phyloP scores from a whole-genome alignment of 2,329 filamentous ascomycete genomes.

The Ascochyta clinopodiicola region DNA sequence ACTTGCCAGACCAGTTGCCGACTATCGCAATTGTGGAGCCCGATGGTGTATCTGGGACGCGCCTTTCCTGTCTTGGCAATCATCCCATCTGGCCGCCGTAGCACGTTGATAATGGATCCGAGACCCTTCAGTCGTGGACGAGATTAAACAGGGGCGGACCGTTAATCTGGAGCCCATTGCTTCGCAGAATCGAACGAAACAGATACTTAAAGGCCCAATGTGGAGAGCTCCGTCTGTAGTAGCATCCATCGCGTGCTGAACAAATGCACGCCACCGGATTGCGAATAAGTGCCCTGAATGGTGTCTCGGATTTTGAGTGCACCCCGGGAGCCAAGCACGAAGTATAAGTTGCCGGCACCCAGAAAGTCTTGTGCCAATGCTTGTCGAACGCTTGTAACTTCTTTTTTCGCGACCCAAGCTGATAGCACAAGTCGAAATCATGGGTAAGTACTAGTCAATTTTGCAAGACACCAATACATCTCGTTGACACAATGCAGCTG shows the following conservation, averaged over 20 bases:
- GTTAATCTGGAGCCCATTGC: not conserved
- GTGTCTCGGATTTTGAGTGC: not conserved
- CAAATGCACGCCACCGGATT: constrained; percentile 6
- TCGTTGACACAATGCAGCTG: not conserved
- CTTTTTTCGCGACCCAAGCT: not conserved
- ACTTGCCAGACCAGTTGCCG: not conserved
- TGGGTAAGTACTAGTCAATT: not conserved
- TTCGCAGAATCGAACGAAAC: not conserved
- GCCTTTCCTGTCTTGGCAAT: constrained; percentile 6
- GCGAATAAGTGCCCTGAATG: not conserved
- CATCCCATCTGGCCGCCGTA: not conserved
- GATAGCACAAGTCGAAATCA: not conserved
- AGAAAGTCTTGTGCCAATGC: constrained; percentile 13
- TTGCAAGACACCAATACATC: too few relatives aligned
- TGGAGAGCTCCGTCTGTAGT: constrained; percentile 1
- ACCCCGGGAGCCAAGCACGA: constrained; percentile 1
- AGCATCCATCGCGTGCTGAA: constrained; percentile 3
- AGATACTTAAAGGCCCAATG: not conserved
- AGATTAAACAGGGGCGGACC: not conserved
- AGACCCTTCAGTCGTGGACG: not conserved
- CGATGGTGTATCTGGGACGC: constrained; percentile 10
- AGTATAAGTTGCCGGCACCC: constrained; percentile 9
- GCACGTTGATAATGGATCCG: not conserved
- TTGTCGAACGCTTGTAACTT: constrained; percentile 8
- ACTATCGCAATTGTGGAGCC: constrained; percentile 18